A percentile compares a stretch with the other conserved stretches of the same genome.
phyloP scores from a whole-genome alignment of 495 filamentous ascomycete species.

The Aspergillus panamensis region DNA sequence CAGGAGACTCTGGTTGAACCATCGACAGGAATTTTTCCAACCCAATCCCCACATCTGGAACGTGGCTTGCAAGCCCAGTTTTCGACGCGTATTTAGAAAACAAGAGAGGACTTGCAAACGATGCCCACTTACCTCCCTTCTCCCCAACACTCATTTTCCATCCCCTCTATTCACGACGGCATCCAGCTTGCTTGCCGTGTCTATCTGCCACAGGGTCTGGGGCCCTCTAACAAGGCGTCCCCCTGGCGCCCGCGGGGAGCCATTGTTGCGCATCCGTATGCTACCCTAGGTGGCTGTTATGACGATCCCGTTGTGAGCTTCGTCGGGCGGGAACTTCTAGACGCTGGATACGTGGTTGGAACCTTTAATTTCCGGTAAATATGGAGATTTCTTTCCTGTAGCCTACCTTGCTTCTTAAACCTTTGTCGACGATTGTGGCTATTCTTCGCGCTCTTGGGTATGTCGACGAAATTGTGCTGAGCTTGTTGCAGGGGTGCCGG shows the following conservation, averaged over 20 bases:
- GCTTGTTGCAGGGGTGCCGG: conserved; percentile 63
- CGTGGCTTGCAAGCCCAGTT: not conserved
- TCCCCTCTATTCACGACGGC: conserved; percentile 81
- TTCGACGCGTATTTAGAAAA: not conserved
- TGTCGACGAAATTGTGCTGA: not conserved
- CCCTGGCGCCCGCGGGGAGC: conserved; percentile 57
- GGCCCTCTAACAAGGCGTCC: conserved; percentile 28
- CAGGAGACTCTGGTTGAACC: not conserved
- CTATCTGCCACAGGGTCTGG: conserved; percentile 57
- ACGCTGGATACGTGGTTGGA: conserved; percentile 67
- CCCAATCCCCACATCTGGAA: not conserved
- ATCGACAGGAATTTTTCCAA: not conserved
- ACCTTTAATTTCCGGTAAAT: conserved; percentile 91
- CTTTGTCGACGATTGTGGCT: no score
- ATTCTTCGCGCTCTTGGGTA: not conserved
- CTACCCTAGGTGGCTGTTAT: conserved; percentile 78
- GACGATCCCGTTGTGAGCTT: conserved; percentile 74
- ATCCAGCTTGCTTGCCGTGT: conserved; percentile 72
- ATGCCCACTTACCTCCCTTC: conserved; percentile 33
- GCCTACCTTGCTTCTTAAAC: not conserved
- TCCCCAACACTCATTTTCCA: conserved; percentile 67
- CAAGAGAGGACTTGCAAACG: not conserved
- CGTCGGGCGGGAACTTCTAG: conserved; percentile 59
- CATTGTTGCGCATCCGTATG: conserved; percentile 88
- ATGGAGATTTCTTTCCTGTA: not conserved